Conservation (phyloP, 345 rosid genomes). For the Pistacia atlantica region DNA sequence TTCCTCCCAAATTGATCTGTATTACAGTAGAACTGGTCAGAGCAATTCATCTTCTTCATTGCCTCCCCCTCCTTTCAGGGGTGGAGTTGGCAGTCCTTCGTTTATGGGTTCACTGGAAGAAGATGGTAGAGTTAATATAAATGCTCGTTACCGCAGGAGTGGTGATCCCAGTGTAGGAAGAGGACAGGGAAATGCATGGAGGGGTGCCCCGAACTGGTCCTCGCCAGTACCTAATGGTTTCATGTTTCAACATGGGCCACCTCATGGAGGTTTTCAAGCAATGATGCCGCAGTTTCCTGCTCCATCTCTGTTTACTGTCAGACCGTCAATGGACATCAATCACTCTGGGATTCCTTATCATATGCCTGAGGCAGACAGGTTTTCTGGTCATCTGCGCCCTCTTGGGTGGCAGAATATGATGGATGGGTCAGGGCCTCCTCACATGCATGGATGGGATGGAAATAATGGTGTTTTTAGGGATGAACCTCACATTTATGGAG, state of each 20-base stretch:
- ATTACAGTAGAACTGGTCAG: constrained; percentile 56
- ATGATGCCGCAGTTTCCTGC: constrained; percentile 82
- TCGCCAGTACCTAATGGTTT: constrained; percentile 78
- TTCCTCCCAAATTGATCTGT: constrained; percentile 59
- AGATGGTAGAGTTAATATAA: constrained; percentile 50
- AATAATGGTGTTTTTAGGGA: constrained; percentile 75
- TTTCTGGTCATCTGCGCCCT: constrained; percentile 79
- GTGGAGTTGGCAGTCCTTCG: constrained; percentile 67
- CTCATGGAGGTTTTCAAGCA: constrained; percentile 75
- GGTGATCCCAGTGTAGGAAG: constrained; percentile 69
- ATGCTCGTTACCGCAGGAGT: constrained; percentile 63
- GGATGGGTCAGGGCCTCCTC: constrained; percentile 78
- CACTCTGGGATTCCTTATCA: constrained; percentile 83
- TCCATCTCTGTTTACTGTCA: constrained; percentile 70
- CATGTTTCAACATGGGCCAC: constrained; percentile 82
- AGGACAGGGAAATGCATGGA: constrained; percentile 88
- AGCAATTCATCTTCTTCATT: constrained; percentile 47
- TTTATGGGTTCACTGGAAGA: constrained; percentile 71
- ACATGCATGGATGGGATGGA: constrained; percentile 93
- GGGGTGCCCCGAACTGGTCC: constrained; percentile 85
- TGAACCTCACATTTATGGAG: constrained; percentile 69
- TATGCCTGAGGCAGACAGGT: constrained; percentile 81
- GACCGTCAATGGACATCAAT: constrained; percentile 81
- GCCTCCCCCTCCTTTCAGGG: constrained; percentile 70
- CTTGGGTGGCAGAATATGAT: constrained; percentile 93